These are phyloP conservation scores for Dioscorea cayenensis DNA, from an alignment of 116 monocot species.

Conservation along the genomic window DNA sequence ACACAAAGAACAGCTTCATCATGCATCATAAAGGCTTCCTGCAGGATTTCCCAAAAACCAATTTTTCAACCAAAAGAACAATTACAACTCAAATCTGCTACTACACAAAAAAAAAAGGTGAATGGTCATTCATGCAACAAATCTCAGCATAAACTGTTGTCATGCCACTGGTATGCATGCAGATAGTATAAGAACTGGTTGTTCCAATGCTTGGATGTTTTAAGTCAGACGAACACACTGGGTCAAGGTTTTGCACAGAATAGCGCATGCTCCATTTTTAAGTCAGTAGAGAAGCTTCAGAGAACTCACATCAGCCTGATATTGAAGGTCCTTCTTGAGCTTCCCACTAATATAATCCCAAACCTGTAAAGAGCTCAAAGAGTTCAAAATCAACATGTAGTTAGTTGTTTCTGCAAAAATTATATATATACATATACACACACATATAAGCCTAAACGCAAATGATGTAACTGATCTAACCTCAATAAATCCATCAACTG, in stretches of 20 bases:
- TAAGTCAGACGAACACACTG: too few species aligned
- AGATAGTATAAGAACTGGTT: too few species aligned
- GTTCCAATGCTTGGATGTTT: too few species aligned
- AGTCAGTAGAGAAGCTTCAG: not conserved
- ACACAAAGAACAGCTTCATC: conserved; percentile 93
- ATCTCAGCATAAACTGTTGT: too few species aligned
- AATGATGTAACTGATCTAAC: conserved; percentile 18
- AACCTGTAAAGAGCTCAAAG: conserved; percentile 35
- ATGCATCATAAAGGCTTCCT: conserved; percentile 99
- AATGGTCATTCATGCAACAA: too few species aligned
- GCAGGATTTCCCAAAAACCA: conserved; percentile 9
- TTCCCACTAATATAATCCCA: conserved; percentile 99
- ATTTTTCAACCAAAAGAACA: not conserved
- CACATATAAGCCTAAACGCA: not conserved
- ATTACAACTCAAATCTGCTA: not conserved
- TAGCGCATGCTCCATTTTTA: not conserved
- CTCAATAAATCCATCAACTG: conserved; percentile 96
- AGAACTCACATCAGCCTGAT: conserved; percentile 93
- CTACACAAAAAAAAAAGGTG: not conserved
- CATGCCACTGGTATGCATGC: too few species aligned
- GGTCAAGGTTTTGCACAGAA: too few species aligned
- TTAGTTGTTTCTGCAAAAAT: not conserved
- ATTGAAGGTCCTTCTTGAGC: conserved; percentile 98
- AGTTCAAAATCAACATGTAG: not conserved
- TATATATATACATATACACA: too few species aligned